Conservation (phyloP, 1,284 basidiomycete species). For the Apiotrichum siamense region DNA sequence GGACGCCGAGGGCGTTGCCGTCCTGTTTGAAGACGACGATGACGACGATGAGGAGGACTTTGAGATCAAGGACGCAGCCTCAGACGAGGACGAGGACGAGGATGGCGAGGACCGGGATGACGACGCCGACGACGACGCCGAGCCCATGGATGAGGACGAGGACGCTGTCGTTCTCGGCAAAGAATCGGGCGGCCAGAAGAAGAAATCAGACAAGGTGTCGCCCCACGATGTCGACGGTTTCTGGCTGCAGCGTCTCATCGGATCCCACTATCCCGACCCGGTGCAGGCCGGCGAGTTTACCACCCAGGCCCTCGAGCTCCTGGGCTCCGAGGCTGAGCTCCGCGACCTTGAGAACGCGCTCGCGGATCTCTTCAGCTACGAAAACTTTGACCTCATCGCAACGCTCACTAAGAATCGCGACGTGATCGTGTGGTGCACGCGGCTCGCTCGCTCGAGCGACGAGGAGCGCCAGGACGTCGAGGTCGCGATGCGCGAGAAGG, state of each 20-base stretch:
- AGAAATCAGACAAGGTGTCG: constrained; percentile 63
- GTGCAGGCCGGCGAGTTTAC: constrained; percentile 93
- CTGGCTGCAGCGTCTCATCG: constrained; percentile 95
- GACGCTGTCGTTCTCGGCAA: constrained; percentile 61
- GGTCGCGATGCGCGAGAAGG: constrained; percentile 97
- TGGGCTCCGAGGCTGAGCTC: constrained; percentile 79
- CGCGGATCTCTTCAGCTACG: constrained; percentile 96
- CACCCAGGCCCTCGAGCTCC: constrained; percentile 72
- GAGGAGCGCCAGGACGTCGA: constrained; percentile 91
- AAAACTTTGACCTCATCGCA: constrained; percentile 81
- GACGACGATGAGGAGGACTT: constrained; percentile 68
- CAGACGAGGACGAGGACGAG: constrained; percentile 60
- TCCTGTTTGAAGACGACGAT: constrained; percentile 94
- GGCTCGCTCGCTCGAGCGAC: constrained; percentile 80
- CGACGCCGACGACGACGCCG: constrained; percentile 51
- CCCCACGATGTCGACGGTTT: constrained; percentile 93
- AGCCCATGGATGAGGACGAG: constrained; percentile 51
- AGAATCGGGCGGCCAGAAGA: constrained; percentile 34
- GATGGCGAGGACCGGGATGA: constrained; percentile 63
- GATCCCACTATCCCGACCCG: constrained; percentile 85
- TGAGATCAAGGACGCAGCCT: constrained; percentile 55
- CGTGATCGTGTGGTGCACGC: constrained; percentile 96
- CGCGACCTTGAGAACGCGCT: constrained; percentile 95
- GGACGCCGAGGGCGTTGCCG: constrained; percentile 78
- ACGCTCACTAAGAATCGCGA: constrained; percentile 93